A percentile compares a stretch with the other conserved stretches of the same genome.
Evolutionary conservation across 352 stramenopile genomes (phyloP).

Genomic region (Phytophthora rubi): DNA sequence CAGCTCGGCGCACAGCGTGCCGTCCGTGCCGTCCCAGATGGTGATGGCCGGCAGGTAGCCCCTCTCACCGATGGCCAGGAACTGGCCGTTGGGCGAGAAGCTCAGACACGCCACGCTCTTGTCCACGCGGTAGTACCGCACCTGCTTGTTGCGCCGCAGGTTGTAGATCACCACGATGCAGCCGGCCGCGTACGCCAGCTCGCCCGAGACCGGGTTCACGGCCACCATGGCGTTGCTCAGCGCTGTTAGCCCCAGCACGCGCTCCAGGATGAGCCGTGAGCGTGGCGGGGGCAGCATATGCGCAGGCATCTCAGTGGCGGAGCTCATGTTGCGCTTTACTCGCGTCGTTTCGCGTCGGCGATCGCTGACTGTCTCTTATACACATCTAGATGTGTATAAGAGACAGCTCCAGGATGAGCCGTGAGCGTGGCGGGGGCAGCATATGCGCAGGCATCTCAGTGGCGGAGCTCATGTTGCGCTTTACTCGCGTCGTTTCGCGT

Average conservation of each 20-base stretch:
- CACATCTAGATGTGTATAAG: too few relatives aligned
- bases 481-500: too few relatives aligned
- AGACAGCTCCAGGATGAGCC: too few relatives aligned
- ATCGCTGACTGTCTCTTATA: constrained; percentile 24
- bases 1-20: constrained; percentile 83
- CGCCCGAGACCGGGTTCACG: constrained; percentile 76
- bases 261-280: constrained; percentile 80
- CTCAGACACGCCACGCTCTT: constrained; percentile 82
- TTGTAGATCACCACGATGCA: constrained; percentile 93
- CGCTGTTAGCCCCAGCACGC: constrained; percentile 78
- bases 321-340: too few relatives aligned
- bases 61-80: constrained; percentile 89
- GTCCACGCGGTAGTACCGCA: constrained; percentile 89
- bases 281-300: constrained; percentile 22
- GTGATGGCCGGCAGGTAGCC: constrained; percentile 85
- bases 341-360: too few relatives aligned
- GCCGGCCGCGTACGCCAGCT: constrained; percentile 87
- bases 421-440: too few relatives aligned
- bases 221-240: constrained; percentile 78
- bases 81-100: constrained; percentile 87
- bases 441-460: too few relatives aligned
- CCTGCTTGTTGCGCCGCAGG: constrained; percentile 83
- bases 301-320: neutral
- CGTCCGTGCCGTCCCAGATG: constrained; percentile 84
- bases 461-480: too few relatives aligned